Evolutionary conservation across 257 asterid species (phyloP), one percentile per base, ranked within the genome.

Genomic region (Lycium ferocissimum): DNA sequence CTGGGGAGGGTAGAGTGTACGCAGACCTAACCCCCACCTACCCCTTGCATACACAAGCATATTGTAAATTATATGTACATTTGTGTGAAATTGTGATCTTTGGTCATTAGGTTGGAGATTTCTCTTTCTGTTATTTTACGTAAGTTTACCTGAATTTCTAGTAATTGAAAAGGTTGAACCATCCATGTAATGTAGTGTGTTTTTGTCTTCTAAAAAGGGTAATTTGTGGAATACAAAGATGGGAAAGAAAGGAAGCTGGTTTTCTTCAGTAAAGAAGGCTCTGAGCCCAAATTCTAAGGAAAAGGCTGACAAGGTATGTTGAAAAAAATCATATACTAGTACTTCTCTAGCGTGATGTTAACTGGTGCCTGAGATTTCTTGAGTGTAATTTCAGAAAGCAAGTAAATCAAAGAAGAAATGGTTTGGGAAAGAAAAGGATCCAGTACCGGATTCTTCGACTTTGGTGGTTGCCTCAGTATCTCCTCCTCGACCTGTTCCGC

Each of bases 211-310:
- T 84, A 53, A 84, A 86, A 88, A 49, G 81, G 79, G 66, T 8
- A 79, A 83, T 38, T 88, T 79, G 92, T 63, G 92, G 90, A 91
- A 91, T 87, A 89, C 85, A 88, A 87, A 83, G 81, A 95, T 96
- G 98, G 97, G 94, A 70, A 92, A 89, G 93, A 94, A 93, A 91
- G 93, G 97, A 88, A 90, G 91, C 89, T 96, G 99, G 99, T 90
- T 96, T 83, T 92, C 97, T 79, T 92, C 98, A 2, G 92, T 96
- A 47, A 96, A 93, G 91, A 94, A 93, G 91, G 99, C 91, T 85
- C 89, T 96, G 80, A 93, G 94, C 88, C 95, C 98, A 26, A 88
- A 89, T 83, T 89, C 94, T 26, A 92, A 92, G 90, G 89, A 47
- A 66, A 91, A 90, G 88, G 91, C 87, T 76, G 82, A 87, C 81